Evolutionary conservation across 1,284 basidiomycete species (phyloP), one percentile per base, ranked within the genome.

Genomic region (Tetrapyrgos nigripes): DNA sequence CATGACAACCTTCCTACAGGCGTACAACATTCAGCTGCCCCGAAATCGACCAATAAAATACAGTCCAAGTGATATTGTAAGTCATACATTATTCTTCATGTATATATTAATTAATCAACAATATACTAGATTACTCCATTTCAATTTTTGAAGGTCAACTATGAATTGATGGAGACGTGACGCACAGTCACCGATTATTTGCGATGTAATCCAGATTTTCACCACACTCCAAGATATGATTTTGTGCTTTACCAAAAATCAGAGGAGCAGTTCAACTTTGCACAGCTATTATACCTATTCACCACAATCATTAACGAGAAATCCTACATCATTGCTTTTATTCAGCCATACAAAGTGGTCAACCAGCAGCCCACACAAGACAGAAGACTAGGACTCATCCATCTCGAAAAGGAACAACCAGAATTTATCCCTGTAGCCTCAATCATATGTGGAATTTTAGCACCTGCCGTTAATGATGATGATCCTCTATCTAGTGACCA

Each of bases 181-280:
- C 26, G 55, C 14, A 40, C 60, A 21, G 53, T 45, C 14, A 62
- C 55, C 3, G 69, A 75, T 50, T 62, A 66, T 49, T 56, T 76
- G 3, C 63, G 67, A 6, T 74, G 72, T 49, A 72, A 66, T 50
- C 74, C 75, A 2, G 46, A 52, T 1, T 75, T 75, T 52, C 58
- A 71, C 47, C 52, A 63, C 11, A 40, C 51, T 3, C 64, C 67
- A 10, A 61, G 67, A 3, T 73, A 70, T 61, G 74, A 77, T 57
- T 68, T 48, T 55, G 64, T 74, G 3, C 37, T 76, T 21, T 58
- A 76, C 26, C n/a, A 70, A 29, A 8, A 33, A 8, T 62, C 67
- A 2, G 19, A 40, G 10, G 43, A 62, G 21, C 53, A 44, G 1
- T 33, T 48, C 1, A 49, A 71, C 9, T 72, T 74, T 66, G 72